These are phyloP conservation scores for Podospora conica DNA, from an alignment of 495 filamentous ascomycete genomes.

Conservation along the genomic window DNA sequence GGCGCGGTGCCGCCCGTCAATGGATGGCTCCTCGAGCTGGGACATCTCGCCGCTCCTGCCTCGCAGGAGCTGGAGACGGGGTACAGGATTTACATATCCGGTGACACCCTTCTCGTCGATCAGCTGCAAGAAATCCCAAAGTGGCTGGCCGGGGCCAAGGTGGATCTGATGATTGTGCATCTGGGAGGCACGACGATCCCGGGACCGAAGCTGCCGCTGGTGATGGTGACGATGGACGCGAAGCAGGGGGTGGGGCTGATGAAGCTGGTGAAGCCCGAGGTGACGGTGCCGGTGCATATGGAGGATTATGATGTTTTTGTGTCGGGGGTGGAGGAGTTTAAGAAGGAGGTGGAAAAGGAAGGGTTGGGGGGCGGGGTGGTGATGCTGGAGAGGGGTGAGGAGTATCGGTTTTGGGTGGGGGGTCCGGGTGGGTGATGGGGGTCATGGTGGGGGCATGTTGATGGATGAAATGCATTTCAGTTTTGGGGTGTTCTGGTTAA, in stretches of 20 bases:
- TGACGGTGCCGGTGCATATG: slow-evolving; percentile 65
- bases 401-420: slow-evolving; percentile 45
- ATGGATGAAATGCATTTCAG: too few species aligned
- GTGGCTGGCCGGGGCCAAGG: slow-evolving; percentile 37
- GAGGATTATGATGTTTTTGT: slow-evolving; percentile 63
- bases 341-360: slow-evolving; percentile 46
- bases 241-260: slow-evolving; percentile 57
- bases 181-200: slow-evolving; percentile 64
- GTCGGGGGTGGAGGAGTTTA: slow-evolving; percentile 56
- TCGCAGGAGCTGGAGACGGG: slow-evolving; percentile 38
- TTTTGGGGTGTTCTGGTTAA: too few species aligned
- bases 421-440: not conserved
- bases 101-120: slow-evolving; percentile 62
- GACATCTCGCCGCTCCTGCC: slow-evolving; percentile 26
- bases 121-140: slow-evolving; percentile 55
- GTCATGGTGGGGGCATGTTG: too few species aligned
- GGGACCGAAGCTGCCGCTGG: slow-evolving; percentile 45
- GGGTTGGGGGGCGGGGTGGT: slow-evolving; percentile 50
- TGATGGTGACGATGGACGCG: slow-evolving; percentile 73
- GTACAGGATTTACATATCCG: slow-evolving; percentile 66
- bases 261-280: slow-evolving; percentile 52
- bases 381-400: slow-evolving; percentile 56
- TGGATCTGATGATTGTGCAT: slow-evolving; percentile 65
- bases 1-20: slow-evolving; percentile 64
- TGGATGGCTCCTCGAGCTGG: slow-evolving; percentile 66